These are phyloP conservation scores for Solanum chacoense DNA, from an alignment of 305 asterid species.

Conservation along the genomic window DNA sequence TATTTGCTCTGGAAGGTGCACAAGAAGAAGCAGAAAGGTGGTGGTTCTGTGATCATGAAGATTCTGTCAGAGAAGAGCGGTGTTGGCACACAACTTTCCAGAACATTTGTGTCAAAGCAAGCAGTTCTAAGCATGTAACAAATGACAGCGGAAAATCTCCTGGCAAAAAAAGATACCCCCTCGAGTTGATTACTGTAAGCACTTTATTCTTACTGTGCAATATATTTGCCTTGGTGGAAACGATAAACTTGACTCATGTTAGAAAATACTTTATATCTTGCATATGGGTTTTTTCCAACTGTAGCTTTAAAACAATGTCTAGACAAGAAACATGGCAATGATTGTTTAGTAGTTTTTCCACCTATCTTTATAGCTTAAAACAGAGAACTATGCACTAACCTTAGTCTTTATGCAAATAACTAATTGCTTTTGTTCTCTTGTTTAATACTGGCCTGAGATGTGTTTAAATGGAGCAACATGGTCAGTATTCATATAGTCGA, in stretches of 20 bases:
- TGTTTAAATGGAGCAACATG: background rate
- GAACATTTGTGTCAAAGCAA: constrained; percentile 54
- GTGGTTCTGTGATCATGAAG: constrained; percentile 30
- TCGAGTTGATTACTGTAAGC: constrained; percentile 81
- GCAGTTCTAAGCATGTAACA: constrained; percentile 36
- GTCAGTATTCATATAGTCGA: background rate
- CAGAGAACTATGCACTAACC: background rate
- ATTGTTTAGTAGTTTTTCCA: background rate
- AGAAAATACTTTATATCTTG: background rate
- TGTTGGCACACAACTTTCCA: constrained; percentile 88
- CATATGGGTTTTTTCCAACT: background rate
- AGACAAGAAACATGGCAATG: background rate
- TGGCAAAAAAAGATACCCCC: constrained; percentile 49
- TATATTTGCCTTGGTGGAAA: background rate
- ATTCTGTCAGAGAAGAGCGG: constrained; percentile 62
- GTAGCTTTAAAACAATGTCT: background rate
- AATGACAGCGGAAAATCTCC: constrained; percentile 22
- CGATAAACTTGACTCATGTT: background rate
- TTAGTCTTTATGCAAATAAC: background rate
- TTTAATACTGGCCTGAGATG: background rate
- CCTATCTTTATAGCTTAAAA: background rate
- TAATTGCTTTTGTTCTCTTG: background rate
- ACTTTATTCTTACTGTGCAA: constrained; percentile 6
- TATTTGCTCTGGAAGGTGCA: constrained; percentile 92
- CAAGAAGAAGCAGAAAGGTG: constrained; percentile 49